Evolutionary conservation across 2,329 filamentous ascomycete species (phyloP).

Genomic region (Rhexocercosporidium sp.): DNA sequence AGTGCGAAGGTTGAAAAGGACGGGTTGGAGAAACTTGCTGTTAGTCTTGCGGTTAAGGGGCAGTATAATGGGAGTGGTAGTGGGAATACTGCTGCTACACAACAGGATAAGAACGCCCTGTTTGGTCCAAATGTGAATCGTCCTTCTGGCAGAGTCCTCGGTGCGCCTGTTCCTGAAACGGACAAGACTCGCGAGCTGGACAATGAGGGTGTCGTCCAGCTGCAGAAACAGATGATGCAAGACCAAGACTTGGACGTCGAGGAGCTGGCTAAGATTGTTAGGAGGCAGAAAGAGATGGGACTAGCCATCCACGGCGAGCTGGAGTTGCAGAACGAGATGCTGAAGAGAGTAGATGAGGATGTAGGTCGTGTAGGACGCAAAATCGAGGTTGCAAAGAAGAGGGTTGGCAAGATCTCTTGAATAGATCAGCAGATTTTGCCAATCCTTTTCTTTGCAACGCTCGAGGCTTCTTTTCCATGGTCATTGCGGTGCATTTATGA

Average conservation of each 20-base stretch:
- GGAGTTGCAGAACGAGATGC: conserved; percentile 71
- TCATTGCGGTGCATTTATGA: neutral
- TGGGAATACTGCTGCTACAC: conserved; percentile 37
- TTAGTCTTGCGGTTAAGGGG: conserved; percentile 57
- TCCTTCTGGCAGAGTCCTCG: conserved; percentile 68
- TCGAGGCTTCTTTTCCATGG: neutral
- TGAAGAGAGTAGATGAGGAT: conserved; percentile 70
- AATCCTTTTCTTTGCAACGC: conserved; percentile 73
- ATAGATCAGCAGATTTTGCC: conserved; percentile 58
- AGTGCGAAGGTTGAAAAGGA: conserved; percentile 76
- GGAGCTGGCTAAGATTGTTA: conserved; percentile 69
- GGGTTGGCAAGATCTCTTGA: conserved; percentile 64
- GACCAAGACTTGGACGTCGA: conserved; percentile 78
- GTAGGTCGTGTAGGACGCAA: conserved; percentile 70
- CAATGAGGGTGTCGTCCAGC: conserved; percentile 73
- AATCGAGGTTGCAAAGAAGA: conserved; percentile 74
- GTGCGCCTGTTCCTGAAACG: conserved; percentile 75
- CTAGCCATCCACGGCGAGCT: conserved; percentile 77
- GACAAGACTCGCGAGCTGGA: conserved; percentile 78
- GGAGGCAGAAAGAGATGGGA: conserved; percentile 78
- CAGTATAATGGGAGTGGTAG: conserved; percentile 37
- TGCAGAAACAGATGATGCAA: conserved; percentile 75
- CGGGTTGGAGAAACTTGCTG: conserved; percentile 74
- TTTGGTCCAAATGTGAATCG: conserved; percentile 47
- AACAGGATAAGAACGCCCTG: conserved; percentile 51